phyloP scores from a whole-genome alignment of 2,329 filamentous ascomycete species.

The Ophiostoma australiae region DNA sequence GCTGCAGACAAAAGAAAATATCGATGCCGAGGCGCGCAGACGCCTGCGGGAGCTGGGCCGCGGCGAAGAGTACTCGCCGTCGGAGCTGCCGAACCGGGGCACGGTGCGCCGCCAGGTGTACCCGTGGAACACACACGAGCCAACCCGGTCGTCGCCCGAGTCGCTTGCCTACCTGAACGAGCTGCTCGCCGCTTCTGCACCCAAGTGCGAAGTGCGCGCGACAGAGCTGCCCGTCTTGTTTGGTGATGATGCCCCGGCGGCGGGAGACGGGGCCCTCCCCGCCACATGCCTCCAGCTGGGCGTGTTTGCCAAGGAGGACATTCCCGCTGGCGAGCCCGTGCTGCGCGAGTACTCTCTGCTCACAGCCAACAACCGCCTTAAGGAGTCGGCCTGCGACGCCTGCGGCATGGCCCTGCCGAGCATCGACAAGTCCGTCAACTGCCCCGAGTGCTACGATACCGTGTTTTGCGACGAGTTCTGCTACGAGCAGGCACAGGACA shows the following conservation, averaged over 20 bases:
- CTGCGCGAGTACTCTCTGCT: slow-evolving; percentile 79
- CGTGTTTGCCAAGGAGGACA: slow-evolving; percentile 80
- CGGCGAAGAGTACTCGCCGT: slow-evolving; percentile 41
- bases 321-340: slow-evolving; percentile 69
- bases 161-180: slow-evolving; percentile 68
- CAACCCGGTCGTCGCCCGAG: slow-evolving; percentile 64
- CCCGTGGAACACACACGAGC: slow-evolving; percentile 63
- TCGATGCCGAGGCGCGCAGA: slow-evolving; percentile 49
- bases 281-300: slow-evolving; percentile 71
- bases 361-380: slow-evolving; percentile 81
- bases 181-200: slow-evolving; percentile 63
- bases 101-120: slow-evolving; percentile 66
- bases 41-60: background rate
- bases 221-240: slow-evolving; percentile 70
- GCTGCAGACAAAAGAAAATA: slow-evolving; percentile 47
- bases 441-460: slow-evolving; percentile 58
- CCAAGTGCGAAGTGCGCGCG: slow-evolving; percentile 74
- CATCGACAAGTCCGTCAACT: slow-evolving; percentile 50
- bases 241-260: slow-evolving; percentile 36
- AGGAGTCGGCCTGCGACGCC: slow-evolving; percentile 83
- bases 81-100: slow-evolving; percentile 62
- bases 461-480: slow-evolving; percentile 62
- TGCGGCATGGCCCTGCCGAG: slow-evolving; percentile 69
- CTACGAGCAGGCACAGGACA: slow-evolving; percentile 51
- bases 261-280: background rate